Evolutionary conservation across 2,329 filamentous ascomycete species (phyloP), one percentile per base, ranked within the genome.

Genomic region (Dothidotthia symphoricarpi): DNA sequence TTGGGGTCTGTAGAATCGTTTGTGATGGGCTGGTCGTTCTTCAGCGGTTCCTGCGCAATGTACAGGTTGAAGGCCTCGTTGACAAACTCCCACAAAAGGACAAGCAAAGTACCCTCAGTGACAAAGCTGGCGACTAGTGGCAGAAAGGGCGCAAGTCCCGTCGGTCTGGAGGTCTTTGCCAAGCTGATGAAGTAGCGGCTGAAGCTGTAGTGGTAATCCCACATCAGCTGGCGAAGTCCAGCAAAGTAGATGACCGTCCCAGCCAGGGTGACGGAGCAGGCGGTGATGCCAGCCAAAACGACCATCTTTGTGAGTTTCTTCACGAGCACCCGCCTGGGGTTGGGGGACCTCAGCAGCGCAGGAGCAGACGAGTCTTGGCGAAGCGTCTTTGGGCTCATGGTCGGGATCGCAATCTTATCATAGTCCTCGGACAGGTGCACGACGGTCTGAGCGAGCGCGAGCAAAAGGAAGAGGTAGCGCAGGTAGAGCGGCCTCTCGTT

Each of bases 401-500:
- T 52, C 12, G 76, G 48, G 77, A 76, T 51, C 3, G 71, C 57
- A 34, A 94, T 72, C 26, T 76, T 77, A 63, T 95, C 89, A 46
- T 82, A 80, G 59, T 95, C 89, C 34, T 71, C 72, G 59, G 77
- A 81, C 12, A 95, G 72, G 61, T 96, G 90, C 22, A 77, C 59
- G 9, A 76, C 57, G 1, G 85, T 80, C 64, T 95, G 86, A n/a
- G 76, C 68, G 8, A 86, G 41, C 3, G 86, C 87, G 28, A 93
- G 75, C 1, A 82, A 65, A 3, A 83, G 60, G 49, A 93, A 79
- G 56, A 86, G 82, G 43, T 77, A 79, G 24, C 86, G 82, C 34
- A 95, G 73, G 61, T 89, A 93, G 16, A 97, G 77, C 1, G 88
- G 84, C 49, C 86, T 80, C 72, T 97, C 91, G 63, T 97, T 97